These are phyloP conservation scores for Quercus phellos DNA, from an alignment of 331 rosid genomes.

Conservation along the genomic window DNA sequence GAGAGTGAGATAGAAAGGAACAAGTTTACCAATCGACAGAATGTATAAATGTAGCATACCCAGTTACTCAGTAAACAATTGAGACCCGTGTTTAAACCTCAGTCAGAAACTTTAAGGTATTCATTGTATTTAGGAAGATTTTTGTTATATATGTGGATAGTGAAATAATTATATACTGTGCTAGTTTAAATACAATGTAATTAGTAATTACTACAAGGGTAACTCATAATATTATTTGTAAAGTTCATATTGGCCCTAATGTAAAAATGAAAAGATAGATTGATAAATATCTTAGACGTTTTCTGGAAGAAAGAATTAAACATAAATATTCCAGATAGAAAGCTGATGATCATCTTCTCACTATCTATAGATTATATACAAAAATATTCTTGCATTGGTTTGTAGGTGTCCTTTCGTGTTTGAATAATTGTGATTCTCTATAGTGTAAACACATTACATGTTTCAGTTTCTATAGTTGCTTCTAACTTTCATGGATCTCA, in stretches of 20 bases:
- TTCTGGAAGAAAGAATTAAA: neutral
- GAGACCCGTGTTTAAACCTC: too few relatives aligned
- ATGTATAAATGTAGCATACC: neutral
- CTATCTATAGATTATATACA: neutral
- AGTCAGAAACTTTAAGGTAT: too few relatives aligned
- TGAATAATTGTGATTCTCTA: neutral
- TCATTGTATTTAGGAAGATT: neutral
- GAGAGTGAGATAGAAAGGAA: too few relatives aligned
- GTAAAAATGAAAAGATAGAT: neutral
- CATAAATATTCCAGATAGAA: neutral
- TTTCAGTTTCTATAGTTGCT: neutral
- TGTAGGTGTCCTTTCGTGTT: neutral
- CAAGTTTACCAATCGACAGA: neutral
- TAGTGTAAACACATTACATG: neutral
- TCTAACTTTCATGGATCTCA: neutral
- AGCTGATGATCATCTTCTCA: neutral
- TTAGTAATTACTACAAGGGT: neutral
- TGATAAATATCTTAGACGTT: neutral
- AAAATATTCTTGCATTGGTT: neutral
- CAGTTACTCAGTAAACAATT: neutral
- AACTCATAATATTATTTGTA: neutral
- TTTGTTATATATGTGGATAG: neutral
- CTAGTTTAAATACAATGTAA: neutral
- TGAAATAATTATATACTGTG: neutral
- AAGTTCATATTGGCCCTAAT: neutral